A percentile compares a stretch with the other conserved stretches of the same genome.
Conservation (phyloP, 306 rosid genomes). For the Cucurbita pepo region DNA sequence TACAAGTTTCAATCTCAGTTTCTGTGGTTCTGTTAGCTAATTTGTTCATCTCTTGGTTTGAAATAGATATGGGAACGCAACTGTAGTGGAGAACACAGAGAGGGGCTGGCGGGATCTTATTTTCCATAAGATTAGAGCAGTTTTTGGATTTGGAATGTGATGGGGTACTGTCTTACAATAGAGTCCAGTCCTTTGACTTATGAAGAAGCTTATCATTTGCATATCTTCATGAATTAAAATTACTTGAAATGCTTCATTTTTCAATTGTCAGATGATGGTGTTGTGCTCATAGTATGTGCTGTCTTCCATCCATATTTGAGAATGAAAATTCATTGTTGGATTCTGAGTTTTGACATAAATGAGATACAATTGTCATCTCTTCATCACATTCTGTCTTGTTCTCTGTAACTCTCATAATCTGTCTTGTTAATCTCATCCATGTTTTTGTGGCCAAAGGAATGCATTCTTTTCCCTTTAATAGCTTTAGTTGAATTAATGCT, state of each 20-base stretch:
- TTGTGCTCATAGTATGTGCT: background rate
- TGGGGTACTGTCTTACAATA: background rate
- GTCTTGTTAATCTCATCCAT: background rate
- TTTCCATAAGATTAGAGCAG: conserved; percentile 89
- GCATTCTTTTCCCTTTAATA: background rate
- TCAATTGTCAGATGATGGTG: background rate
- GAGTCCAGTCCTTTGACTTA: background rate
- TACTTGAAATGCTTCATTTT: conserved; percentile 13
- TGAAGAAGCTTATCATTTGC: conserved; percentile 11
- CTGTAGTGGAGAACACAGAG: conserved; percentile 94
- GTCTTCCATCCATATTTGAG: background rate
- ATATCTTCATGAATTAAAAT: conserved; percentile 8
- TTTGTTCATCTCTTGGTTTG: background rate
- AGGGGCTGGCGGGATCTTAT: conserved; percentile 97
- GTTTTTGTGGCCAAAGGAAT: background rate
- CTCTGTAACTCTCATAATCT: background rate
- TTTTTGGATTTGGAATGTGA: conserved; percentile 85
- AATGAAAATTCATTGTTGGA: background rate
- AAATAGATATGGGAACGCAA: conserved; percentile 81
- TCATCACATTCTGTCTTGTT: background rate
- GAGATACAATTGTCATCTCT: background rate
- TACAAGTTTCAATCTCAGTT: too few species aligned
- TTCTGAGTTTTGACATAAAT: background rate
- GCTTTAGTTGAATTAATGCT: background rate
- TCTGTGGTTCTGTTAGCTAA: too few species aligned